Evolutionary conservation across 108 stramenopile species (phyloP).

Genomic region (Skeletonema tropicum): DNA sequence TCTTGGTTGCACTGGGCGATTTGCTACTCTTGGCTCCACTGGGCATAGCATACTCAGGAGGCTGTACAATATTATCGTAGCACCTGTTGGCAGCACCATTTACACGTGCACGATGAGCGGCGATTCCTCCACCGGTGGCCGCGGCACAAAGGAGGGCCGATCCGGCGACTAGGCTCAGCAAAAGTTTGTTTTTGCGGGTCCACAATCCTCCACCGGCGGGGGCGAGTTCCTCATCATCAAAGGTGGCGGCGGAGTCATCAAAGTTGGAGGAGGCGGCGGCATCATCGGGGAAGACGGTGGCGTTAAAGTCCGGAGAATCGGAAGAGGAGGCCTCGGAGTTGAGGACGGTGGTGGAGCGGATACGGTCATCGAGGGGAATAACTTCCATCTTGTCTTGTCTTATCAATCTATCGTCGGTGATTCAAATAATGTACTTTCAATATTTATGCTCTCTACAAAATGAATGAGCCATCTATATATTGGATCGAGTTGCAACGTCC

Average conservation of each 20-base stretch:
- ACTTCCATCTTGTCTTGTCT: neutral
- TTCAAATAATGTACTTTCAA: too few species aligned
- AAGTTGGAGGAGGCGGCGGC: neutral
- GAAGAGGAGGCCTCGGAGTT: neutral
- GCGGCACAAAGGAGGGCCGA: neutral
- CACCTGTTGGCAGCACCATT: too few species aligned
- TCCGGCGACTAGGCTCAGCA: neutral
- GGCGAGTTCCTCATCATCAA: too few species aligned
- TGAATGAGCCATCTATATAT: too few species aligned
- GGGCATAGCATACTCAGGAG: too few species aligned
- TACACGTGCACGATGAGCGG: neutral
- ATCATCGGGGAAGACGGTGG: too few species aligned
- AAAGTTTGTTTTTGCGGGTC: neutral
- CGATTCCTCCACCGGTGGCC: neutral
- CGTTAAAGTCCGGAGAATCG: neutral
- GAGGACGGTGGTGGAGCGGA: neutral
- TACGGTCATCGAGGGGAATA: neutral
- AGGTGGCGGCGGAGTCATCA: neutral
- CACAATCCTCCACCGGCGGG: neutral
- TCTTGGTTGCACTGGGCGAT: too few species aligned
- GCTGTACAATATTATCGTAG: too few species aligned
- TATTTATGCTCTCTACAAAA: too few species aligned
- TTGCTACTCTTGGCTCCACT: too few species aligned
- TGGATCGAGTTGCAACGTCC: too few species aligned
- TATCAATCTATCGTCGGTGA: too few species aligned